Evolutionary conservation across 441 rosid genomes (phyloP).

Genomic region (Gossypium gossypioides): DNA sequence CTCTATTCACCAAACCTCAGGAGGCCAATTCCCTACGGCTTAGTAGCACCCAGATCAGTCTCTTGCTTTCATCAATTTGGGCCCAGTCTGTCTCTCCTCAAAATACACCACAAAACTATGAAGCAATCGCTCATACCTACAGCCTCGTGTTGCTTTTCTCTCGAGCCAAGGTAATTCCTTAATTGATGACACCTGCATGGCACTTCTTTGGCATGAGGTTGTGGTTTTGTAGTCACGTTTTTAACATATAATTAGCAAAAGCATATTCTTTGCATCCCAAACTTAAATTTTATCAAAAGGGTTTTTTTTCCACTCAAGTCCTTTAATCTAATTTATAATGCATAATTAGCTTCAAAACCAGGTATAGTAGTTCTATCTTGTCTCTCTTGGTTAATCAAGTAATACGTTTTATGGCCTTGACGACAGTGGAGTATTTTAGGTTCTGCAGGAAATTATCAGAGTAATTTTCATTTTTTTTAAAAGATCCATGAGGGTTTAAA

Average conservation of each 20-base stretch:
- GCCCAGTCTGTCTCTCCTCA: slow-evolving; percentile 59
- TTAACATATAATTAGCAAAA: not conserved
- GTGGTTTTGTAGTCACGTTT: not conserved
- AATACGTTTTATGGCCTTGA: not conserved
- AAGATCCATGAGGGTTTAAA: not conserved
- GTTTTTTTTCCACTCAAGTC: not conserved
- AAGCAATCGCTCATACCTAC: slow-evolving; percentile 69
- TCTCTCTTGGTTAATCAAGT: not conserved
- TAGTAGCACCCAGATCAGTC: slow-evolving; percentile 68
- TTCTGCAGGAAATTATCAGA: not conserved
- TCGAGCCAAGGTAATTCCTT: slow-evolving; percentile 50
- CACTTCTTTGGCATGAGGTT: not conserved
- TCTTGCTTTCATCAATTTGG: slow-evolving; percentile 72
- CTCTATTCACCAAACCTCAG: slow-evolving; percentile 27
- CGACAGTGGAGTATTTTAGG: not conserved
- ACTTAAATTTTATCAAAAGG: not conserved
- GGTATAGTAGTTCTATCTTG: not conserved
- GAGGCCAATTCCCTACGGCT: slow-evolving; percentile 48
- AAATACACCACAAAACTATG: slow-evolving; percentile 62
- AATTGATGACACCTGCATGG: not conserved
- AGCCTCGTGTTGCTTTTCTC: slow-evolving; percentile 63
- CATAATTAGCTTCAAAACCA: not conserved
- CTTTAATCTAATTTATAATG: slow-evolving; percentile 2
- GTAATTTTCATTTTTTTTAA: too few relatives aligned
- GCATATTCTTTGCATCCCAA: not conserved